Conservation (phyloP, 2,329 filamentous ascomycete species). For the Alternaria sp. region DNA sequence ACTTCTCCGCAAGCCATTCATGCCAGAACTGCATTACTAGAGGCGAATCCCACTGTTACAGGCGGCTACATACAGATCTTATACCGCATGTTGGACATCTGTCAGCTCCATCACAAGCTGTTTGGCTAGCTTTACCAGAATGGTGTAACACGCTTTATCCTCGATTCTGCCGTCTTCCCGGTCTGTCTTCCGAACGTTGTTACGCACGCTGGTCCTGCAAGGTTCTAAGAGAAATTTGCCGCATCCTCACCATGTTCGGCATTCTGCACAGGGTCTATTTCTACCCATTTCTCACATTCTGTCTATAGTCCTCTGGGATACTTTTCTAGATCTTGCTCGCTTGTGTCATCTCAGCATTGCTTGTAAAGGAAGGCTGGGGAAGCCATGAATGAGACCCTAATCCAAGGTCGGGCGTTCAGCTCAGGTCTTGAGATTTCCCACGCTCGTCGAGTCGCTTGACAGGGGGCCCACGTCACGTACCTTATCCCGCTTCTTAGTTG, state of each 20-base stretch:
- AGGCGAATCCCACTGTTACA: slow-evolving; percentile 28
- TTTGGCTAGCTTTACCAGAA: slow-evolving; percentile 5
- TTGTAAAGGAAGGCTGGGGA: background rate
- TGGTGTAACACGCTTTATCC: slow-evolving; percentile 5
- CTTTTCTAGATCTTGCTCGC: background rate
- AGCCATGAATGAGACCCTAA: background rate
- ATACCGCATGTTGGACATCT: background rate
- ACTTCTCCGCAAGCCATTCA: slow-evolving; percentile 32
- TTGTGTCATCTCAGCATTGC: background rate
- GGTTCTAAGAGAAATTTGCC: background rate
- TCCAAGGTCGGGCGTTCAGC: background rate
- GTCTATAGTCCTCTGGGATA: background rate
- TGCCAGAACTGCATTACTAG: slow-evolving; percentile 20
- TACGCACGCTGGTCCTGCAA: slow-evolving; percentile 19
- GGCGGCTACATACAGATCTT: slow-evolving; percentile 28
- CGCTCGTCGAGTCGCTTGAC: slow-evolving; percentile 1
- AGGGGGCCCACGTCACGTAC: slow-evolving; percentile 9
- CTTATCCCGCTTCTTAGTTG: slow-evolving; percentile 17
- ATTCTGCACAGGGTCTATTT: background rate
- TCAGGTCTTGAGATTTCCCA: background rate
- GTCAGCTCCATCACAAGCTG: background rate
- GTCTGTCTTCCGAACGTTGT: slow-evolving; percentile 21
- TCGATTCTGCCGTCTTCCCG: slow-evolving; percentile 16
- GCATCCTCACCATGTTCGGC: background rate
- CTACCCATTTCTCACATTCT: background rate